A percentile compares a stretch with the other conserved stretches of the same genome.
These are phyloP conservation scores for Rhododendron ovatum DNA, from an alignment of 148 eudicot species.

Conservation along the genomic window DNA sequence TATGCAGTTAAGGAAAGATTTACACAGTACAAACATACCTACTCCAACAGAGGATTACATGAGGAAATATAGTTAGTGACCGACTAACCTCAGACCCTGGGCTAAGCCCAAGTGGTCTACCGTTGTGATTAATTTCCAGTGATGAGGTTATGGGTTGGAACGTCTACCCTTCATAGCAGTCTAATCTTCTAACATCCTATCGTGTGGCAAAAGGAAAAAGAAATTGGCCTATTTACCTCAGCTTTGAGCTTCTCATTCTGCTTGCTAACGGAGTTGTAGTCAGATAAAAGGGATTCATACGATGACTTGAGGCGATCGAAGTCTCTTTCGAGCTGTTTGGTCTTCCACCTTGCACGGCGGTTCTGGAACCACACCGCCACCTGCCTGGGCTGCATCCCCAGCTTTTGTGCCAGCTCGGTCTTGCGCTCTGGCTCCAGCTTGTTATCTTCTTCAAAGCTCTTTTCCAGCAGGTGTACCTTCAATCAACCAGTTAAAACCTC, in stretches of 20 bases:
- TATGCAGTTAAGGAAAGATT: neutral
- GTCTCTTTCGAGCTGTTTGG: constrained; percentile 72
- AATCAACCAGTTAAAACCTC: neutral
- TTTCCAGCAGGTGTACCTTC: constrained; percentile 65
- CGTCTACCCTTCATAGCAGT: neutral
- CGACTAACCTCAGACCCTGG: neutral
- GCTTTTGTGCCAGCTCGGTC: constrained; percentile 58
- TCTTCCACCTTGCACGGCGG: constrained; percentile 84
- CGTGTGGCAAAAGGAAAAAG: neutral
- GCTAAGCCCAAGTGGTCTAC: neutral
- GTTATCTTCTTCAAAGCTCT: constrained; percentile 72
- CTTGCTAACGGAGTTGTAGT: constrained; percentile 40
- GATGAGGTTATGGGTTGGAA: neutral
- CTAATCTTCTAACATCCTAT: neutral
- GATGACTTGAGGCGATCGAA: constrained; percentile 60
- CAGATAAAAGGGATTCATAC: constrained; percentile 49
- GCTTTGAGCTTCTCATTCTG: constrained; percentile 65
- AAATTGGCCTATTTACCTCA: constrained; percentile 37
- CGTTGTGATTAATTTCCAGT: neutral
- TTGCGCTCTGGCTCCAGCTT: constrained; percentile 83
- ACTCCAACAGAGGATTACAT: neutral
- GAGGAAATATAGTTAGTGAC: neutral
- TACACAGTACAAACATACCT: neutral
- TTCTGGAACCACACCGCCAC: constrained; percentile 93
- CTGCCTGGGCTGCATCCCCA: constrained; percentile 79